These are phyloP conservation scores for Diplotaxis tenuifolia DNA, from an alignment of 345 rosid genomes.

Conservation along the genomic window DNA sequence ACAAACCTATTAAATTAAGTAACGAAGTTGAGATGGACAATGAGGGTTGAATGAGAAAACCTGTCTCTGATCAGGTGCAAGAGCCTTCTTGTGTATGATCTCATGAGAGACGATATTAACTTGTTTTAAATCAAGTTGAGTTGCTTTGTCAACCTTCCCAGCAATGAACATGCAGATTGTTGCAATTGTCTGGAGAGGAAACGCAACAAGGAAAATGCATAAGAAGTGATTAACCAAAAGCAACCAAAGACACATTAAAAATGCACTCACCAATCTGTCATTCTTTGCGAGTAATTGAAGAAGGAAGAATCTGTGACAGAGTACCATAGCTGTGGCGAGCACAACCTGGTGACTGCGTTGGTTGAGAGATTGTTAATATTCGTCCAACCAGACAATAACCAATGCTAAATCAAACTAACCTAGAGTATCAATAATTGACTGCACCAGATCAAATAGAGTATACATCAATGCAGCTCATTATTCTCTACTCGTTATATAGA, in stretches of 20 bases:
- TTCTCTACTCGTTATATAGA: background rate
- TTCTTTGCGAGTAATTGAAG: background rate
- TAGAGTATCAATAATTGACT: no score
- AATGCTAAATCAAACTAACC: no score
- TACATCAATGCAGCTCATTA: no score
- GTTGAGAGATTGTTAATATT: background rate
- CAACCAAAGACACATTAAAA: background rate
- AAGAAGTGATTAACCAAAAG: no score
- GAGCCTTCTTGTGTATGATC: background rate
- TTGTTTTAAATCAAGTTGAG: background rate
- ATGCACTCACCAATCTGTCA: background rate
- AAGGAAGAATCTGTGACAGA: background rate
- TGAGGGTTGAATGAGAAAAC: no score
- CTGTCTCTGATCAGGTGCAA: background rate
- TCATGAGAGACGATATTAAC: background rate
- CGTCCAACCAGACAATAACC: no score
- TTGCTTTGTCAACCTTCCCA: background rate
- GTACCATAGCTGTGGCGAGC: background rate
- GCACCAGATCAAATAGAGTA: no score
- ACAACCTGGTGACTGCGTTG: background rate
- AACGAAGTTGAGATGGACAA: no score
- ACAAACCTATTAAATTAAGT: no score
- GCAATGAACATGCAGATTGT: background rate
- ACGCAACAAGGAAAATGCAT: background rate
- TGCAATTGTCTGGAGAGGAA: background rate